phyloP scores from a whole-genome alignment of 228 moss, liverwort and hornwort species.

The Sphagnum fallax region DNA sequence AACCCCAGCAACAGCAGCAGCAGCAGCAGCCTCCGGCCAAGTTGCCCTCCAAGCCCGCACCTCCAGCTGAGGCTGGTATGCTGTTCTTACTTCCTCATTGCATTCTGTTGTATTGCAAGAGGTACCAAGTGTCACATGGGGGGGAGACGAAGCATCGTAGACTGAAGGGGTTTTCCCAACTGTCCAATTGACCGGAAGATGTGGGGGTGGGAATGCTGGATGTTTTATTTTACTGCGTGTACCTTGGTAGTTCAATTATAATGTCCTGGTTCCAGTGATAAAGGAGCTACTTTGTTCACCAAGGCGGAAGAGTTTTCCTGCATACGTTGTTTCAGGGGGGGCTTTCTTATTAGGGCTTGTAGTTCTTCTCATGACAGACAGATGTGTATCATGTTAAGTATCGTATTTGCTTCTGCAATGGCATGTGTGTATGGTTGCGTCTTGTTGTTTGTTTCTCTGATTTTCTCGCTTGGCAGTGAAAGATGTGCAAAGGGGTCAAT shows the following conservation, averaged over 20 bases:
- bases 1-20: conserved; percentile 9
- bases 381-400: too few relatives aligned
- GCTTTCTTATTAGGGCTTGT: too few relatives aligned
- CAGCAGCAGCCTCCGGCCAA: conserved; percentile 19
- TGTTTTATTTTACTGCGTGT: too few relatives aligned
- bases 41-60: conserved; percentile 13
- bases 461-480: conserved; percentile 13
- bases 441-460: background rate
- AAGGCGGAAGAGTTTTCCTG: background rate
- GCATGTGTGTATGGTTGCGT: background rate
- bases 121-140: too few relatives aligned
- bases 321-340: too few relatives aligned
- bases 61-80: conserved; percentile 28
- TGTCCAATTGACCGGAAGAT: too few relatives aligned
- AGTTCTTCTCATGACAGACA: too few relatives aligned
- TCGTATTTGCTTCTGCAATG: too few relatives aligned
- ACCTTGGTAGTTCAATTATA: background rate
- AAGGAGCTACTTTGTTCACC: background rate
- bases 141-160: too few relatives aligned
- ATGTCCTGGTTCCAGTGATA: background rate
- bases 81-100: background rate
- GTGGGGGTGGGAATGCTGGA: too few relatives aligned
- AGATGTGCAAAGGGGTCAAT: conserved; percentile 10
- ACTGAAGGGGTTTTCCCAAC: too few relatives aligned
- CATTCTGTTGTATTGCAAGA: too few relatives aligned